Evolutionary conservation across 495 filamentous ascomycete genomes (phyloP).

Genomic region (Parathielavia appendiculata): DNA sequence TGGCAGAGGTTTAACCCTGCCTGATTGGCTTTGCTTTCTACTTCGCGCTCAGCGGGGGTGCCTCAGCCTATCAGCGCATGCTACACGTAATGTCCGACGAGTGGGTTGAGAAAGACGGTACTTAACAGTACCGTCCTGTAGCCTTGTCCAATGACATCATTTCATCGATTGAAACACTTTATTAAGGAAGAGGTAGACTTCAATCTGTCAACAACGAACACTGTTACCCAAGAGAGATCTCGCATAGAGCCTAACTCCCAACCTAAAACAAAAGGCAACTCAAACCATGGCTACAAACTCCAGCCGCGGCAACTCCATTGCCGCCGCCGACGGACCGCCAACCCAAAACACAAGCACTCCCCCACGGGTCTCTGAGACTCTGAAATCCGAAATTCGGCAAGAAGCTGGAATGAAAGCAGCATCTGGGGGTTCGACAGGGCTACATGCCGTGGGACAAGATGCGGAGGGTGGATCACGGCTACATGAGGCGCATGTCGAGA

Average conservation of each 20-base stretch:
- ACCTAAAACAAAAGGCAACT: neutral
- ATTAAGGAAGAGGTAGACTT: neutral
- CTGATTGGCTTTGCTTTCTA: no score
- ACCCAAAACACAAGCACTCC: neutral
- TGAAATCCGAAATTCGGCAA: slow-evolving; percentile 20
- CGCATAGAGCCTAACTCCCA: neutral
- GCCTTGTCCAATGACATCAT: neutral
- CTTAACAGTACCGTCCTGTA: no score
- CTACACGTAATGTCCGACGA: no score
- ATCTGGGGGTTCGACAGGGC: neutral
- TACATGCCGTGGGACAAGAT: slow-evolving; percentile 3
- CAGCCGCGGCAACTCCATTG: slow-evolving; percentile 30
- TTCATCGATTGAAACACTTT: neutral
- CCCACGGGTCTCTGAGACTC: slow-evolving; percentile 15
- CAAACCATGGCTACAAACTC: slow-evolving; percentile 32
- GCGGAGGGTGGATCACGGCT: neutral
- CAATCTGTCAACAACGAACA: neutral
- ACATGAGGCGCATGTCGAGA: slow-evolving; percentile 1
- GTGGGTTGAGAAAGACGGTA: no score
- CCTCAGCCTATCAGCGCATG: no score
- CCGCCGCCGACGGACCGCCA: slow-evolving; percentile 20
- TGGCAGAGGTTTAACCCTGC: no score
- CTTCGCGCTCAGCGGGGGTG: no score
- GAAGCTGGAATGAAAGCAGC: neutral
- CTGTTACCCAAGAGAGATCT: neutral